Evolutionary conservation across 768 basidiomycete species (phyloP), one percentile per base, ranked within the genome.

Genomic region (Russula olivacea): DNA sequence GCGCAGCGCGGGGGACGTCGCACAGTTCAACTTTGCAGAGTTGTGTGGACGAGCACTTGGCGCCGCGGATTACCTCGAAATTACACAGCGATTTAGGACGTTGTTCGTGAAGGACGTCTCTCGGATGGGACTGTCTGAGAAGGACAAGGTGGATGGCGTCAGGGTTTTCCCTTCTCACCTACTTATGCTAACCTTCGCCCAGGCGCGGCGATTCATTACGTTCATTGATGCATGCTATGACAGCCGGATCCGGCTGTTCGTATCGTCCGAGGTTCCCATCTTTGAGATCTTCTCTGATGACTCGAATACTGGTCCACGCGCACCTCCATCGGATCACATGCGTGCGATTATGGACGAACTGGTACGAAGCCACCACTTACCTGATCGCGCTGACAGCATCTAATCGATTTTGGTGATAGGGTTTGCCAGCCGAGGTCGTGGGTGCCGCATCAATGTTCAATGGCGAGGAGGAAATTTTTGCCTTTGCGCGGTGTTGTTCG

Each of bases 171-270:
- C 25, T 10, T 25, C 32, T 51, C 23, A n/a, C 32, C 34, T 12
- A 12, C 15, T 25, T 30, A 15, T 41, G 63, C 17, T 49, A 61
- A 60, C 14, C 48, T 55, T 32, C 50, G 38, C 55, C 9, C 67
- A 91, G 90, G 95, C 95, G 21, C 81, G 97, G 68, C 78, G 97
- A 65, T 98, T 99, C 72, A 99, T 99, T 71, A 95, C 95, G 0
- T 98, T 98, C 72, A 88, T 99, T 69, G 97, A 99, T 77, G 89
- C 93, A 25, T 95, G 93, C 71, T 96, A 96, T 69, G 93, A 96
- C 72, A 93, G 86, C 78, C 91, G 88, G 88, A 95, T 93, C 3
- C 93, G 91, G 72, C 79, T 99, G 9, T 93, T 96, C 75, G 82
- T 90, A 57, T 88, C 93, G 2, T 98, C 95, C 11, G 91, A 96